phyloP scores from a whole-genome alignment of 192 early-diverging fungal genomes.

The Gonapodya prolifera region DNA sequence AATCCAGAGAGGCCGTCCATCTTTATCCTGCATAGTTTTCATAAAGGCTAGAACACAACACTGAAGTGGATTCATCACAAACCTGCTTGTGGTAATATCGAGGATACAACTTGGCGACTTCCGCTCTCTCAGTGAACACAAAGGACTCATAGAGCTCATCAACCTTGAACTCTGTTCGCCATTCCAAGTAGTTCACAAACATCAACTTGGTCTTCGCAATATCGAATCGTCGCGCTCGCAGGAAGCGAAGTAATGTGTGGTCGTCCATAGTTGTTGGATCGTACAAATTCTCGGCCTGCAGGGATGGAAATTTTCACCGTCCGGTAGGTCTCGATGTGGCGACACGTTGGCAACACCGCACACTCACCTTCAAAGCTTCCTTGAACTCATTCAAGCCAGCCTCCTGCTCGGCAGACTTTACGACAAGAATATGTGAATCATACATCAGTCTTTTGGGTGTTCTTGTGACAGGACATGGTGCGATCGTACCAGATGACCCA shows the following conservation, averaged over 20 bases:
- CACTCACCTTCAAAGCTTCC: neutral
- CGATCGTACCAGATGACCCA: neutral
- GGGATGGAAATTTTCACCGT: slow-evolving; percentile 39
- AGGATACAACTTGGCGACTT: slow-evolving; percentile 53
- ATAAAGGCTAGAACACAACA: neutral
- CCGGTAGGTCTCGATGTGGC: slow-evolving; percentile 34
- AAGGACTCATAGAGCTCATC: slow-evolving; percentile 20
- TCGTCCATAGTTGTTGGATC: slow-evolving; percentile 48
- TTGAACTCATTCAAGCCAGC: slow-evolving; percentile 6
- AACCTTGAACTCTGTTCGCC: slow-evolving; percentile 24
- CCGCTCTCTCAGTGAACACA: slow-evolving; percentile 49
- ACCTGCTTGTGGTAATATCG: slow-evolving; percentile 55
- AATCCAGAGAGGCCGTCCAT: slow-evolving; percentile 81
- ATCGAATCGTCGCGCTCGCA: slow-evolving; percentile 60
- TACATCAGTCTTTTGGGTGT: no score
- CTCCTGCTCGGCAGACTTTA: neutral
- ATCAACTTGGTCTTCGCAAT: slow-evolving; percentile 52
- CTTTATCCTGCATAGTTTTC: slow-evolving; percentile 60
- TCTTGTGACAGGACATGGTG: no score
- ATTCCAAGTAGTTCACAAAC: slow-evolving; percentile 52
- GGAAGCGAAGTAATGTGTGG: slow-evolving; percentile 54
- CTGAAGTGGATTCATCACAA: no score
- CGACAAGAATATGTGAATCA: neutral
- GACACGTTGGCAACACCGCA: slow-evolving; percentile 42
- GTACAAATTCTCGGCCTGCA: slow-evolving; percentile 31